phyloP scores from a whole-genome alignment of 2,329 filamentous ascomycete species.

The Cladosporium sp. region DNA sequence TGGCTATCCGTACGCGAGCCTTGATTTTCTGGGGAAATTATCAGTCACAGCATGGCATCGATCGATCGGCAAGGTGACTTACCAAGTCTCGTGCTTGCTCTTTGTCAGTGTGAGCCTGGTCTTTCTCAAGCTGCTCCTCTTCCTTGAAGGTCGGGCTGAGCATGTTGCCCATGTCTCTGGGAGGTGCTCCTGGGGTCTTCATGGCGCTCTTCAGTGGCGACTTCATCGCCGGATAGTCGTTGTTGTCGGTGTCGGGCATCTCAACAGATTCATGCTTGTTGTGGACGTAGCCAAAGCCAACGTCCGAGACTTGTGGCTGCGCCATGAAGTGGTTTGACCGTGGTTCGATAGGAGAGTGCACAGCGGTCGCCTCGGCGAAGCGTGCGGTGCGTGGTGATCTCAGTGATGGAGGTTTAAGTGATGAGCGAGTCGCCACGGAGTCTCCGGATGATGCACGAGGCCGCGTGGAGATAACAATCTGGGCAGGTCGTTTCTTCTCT shows the following conservation, averaged over 20 bases:
- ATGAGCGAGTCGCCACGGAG: conserved; percentile 26
- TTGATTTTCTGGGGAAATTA: conserved; percentile 74
- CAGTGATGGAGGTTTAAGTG: conserved; percentile 31
- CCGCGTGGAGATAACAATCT: conserved; percentile 42
- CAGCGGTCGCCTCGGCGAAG: conserved; percentile 77
- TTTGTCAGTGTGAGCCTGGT: conserved; percentile 77
- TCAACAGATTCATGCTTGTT: conserved; percentile 58
- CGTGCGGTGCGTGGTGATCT: conserved; percentile 68
- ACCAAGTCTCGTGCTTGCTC: conserved; percentile 86
- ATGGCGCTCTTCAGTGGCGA: conserved; percentile 83
- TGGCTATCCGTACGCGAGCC: conserved; percentile 84
- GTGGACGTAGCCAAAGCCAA: conserved; percentile 88
- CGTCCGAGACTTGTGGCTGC: conserved; percentile 75
- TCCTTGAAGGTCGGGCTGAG: conserved; percentile 92
- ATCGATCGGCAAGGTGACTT: conserved; percentile 44
- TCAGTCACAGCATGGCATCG: conserved; percentile 34
- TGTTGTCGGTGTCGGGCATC: conserved; percentile 53
- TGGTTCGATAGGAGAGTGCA: conserved; percentile 73
- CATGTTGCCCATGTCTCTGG: conserved; percentile 68
- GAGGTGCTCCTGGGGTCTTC: conserved; percentile 81
- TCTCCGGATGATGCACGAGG: conserved; percentile 38
- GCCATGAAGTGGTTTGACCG: conserved; percentile 55
- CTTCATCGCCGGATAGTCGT: conserved; percentile 66
- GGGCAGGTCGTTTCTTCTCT: conserved; percentile 44
- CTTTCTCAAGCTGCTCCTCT: conserved; percentile 75